Conservation (phyloP, 352 stramenopile species). For the Pythium brachiatum region DNA sequence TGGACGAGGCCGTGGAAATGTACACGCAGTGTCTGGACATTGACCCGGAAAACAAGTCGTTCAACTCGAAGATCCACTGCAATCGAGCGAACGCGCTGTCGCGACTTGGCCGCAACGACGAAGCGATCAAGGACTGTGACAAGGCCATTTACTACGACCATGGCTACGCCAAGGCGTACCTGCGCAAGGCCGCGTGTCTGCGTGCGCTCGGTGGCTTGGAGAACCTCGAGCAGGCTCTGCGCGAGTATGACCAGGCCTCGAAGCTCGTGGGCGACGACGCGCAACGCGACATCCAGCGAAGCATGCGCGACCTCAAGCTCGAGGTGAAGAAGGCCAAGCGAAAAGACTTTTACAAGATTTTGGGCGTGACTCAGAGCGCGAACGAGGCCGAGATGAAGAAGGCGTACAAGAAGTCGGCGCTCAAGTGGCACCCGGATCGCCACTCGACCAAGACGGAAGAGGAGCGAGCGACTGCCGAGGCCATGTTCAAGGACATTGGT, state of each 20-base stretch:
- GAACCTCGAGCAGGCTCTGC: constrained; percentile 88
- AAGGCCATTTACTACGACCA: constrained; percentile 90
- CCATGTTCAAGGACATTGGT: constrained; percentile 95
- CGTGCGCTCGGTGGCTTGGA: constrained; percentile 79
- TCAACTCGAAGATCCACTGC: constrained; percentile 93
- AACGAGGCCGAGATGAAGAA: constrained; percentile 97
- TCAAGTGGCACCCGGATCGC: constrained; percentile 97
- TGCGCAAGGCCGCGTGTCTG: constrained; percentile 79
- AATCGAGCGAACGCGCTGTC: constrained; percentile 89
- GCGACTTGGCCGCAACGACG: constrained; percentile 78
- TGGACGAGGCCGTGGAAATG: constrained; percentile 81
- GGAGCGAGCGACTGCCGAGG: constrained; percentile 90
- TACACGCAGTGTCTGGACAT: constrained; percentile 88
- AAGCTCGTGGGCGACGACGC: constrained; percentile 83
- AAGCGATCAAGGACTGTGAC: constrained; percentile 89
- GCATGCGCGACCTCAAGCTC: constrained; percentile 87
- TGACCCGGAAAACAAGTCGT: constrained; percentile 88
- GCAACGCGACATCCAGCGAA: constrained; percentile 77
- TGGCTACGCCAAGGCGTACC: constrained; percentile 90
- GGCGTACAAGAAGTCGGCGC: constrained; percentile 92
- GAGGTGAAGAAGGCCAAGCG: constrained; percentile 94
- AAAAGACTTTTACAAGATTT: constrained; percentile 96
- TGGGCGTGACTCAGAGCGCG: constrained; percentile 76
- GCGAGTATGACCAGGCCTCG: constrained; percentile 88
- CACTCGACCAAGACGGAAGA: constrained; percentile 89